Conservation (phyloP, 2,329 filamentous ascomycete genomes). For the Aspergillus phoenicis region DNA sequence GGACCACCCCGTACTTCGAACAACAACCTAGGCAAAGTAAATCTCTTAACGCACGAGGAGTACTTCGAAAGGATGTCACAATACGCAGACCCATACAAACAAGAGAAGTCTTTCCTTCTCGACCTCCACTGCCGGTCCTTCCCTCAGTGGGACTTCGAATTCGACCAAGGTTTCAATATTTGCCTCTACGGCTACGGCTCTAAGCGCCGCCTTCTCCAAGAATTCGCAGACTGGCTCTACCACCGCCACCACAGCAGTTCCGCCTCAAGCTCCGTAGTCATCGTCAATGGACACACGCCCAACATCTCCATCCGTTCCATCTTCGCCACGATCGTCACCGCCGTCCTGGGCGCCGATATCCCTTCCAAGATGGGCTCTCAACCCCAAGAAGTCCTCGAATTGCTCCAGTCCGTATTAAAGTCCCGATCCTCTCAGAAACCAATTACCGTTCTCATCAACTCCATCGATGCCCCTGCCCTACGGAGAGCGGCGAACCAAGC, state of each 20-base stretch:
- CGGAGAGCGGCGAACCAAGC: conserved; percentile 71
- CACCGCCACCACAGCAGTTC: conserved; percentile 34
- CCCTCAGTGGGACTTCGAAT: conserved; percentile 89
- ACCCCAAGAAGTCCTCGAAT: conserved; percentile 68
- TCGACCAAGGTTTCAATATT: conserved; percentile 81
- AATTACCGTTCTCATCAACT: conserved; percentile 77
- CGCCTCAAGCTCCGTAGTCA: conserved; percentile 64
- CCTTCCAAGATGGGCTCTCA: conserved; percentile 62
- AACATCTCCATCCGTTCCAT: conserved; percentile 50
- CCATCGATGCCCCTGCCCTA: conserved; percentile 77
- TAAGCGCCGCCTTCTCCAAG: conserved; percentile 73
- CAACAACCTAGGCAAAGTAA: conserved; percentile 74
- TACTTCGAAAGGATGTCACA: conserved; percentile 73
- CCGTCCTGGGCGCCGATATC: conserved; percentile 53
- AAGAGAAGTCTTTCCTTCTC: conserved; percentile 71
- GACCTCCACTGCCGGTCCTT: conserved; percentile 79
- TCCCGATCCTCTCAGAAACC: conserved; percentile 43
- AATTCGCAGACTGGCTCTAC: conserved; percentile 73
- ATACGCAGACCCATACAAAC: conserved; percentile 68
- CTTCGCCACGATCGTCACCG: conserved; percentile 63
- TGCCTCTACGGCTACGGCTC: conserved; percentile 93
- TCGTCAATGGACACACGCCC: conserved; percentile 79
- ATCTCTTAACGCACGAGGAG: conserved; percentile 84
- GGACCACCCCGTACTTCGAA: conserved; percentile 82
- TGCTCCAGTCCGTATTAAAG: conserved; percentile 64